Percentiles rank a stretch among this genome's conserved stretches.
Conservation (phyloP, 2,329 filamentous ascomycete species). For the Uncinocarpus reesii region DNA sequence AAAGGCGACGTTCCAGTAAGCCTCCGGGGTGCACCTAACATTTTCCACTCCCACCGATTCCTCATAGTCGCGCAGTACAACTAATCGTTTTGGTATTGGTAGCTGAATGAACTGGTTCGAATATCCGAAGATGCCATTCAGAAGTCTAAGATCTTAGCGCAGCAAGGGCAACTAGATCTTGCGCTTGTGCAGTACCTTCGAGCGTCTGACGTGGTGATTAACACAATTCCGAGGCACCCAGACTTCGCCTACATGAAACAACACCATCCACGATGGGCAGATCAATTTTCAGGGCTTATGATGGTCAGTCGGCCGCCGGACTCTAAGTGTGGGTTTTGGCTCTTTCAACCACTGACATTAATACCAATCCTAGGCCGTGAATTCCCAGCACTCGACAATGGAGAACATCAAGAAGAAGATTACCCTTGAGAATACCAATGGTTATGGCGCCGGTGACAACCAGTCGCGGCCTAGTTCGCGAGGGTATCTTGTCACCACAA, state of each 20-base stretch:
- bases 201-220: constrained; percentile 66
- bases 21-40: too few relatives aligned
- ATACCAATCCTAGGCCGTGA: constrained; percentile 13
- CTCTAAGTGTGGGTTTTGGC: not conserved
- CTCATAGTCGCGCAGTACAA: too few relatives aligned
- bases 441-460: constrained; percentile 18
- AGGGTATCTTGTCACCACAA: not conserved
- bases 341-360: not conserved
- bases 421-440: constrained; percentile 28
- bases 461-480: constrained; percentile 16
- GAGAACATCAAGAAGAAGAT: constrained; percentile 34
- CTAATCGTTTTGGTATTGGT: constrained; percentile 8
- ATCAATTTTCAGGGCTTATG: constrained; percentile 44
- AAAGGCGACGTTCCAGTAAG: constrained; percentile 15
- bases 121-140: constrained; percentile 31
- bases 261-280: constrained; percentile 42
- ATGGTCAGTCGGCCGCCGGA: constrained; percentile 47
- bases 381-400: constrained; percentile 35
- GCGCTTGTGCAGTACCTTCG: constrained; percentile 78
- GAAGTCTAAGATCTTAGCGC: constrained; percentile 25
- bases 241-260: constrained; percentile 58
- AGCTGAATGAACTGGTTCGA: constrained; percentile 29
- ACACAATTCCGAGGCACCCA: constrained; percentile 63
- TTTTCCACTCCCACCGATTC: too few relatives aligned
- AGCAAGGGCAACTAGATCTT: constrained; percentile 47